Evolutionary conservation across 148 eudicot genomes (phyloP).

Genomic region (Cornus florida): DNA sequence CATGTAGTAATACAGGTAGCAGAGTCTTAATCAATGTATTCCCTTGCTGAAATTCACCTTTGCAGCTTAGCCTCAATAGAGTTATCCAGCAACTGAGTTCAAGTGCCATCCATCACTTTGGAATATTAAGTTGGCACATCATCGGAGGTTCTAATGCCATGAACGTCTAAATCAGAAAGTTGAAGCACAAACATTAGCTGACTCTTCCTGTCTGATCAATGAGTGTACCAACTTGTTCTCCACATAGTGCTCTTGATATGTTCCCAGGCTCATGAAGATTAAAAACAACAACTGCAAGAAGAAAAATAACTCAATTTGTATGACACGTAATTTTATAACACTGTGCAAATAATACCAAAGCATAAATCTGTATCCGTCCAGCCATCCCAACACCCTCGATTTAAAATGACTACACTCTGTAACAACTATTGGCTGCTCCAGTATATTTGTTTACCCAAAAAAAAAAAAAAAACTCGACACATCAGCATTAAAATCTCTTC

Average conservation of each 20-base stretch:
- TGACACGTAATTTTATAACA: background rate
- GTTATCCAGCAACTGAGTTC: background rate
- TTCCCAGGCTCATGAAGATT: conserved; percentile 89
- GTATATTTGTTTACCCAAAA: too few species aligned
- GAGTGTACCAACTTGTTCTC: conserved; percentile 83
- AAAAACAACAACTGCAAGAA: conserved; percentile 69
- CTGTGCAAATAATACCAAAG: background rate
- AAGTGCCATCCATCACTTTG: too few species aligned
- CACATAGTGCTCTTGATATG: conserved; percentile 86
- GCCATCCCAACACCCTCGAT: background rate
- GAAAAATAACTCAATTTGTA: background rate
- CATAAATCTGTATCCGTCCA: too few species aligned
- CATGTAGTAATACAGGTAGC: background rate
- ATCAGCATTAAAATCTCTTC: background rate
- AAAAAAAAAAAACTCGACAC: background rate
- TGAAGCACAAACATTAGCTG: conserved; percentile 31
- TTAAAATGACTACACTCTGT: too few species aligned
- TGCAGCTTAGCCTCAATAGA: background rate
- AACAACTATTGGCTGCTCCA: too few species aligned
- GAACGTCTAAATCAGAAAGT: background rate
- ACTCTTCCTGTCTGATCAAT: conserved; percentile 77
- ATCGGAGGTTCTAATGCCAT: background rate
- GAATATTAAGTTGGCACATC: too few species aligned
- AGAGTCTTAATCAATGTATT: background rate
- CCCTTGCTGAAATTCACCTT: background rate